These are phyloP conservation scores for Diaporthe eres DNA, from an alignment of 2,329 filamentous ascomycete species.

Conservation along the genomic window DNA sequence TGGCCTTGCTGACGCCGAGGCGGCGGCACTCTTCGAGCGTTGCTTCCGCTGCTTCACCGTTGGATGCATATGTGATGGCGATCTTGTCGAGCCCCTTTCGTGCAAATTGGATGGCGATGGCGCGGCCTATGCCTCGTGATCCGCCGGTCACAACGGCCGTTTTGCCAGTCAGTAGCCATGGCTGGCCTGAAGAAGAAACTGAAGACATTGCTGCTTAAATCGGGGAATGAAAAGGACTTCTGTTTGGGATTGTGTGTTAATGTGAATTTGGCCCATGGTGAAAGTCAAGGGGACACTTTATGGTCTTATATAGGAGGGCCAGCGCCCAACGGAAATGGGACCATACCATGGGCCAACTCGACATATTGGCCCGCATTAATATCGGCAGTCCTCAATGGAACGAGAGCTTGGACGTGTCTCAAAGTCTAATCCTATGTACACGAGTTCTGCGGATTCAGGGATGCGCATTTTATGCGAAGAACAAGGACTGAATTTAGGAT, in stretches of 20 bases:
- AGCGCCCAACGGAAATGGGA: background rate
- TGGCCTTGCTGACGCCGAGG: background rate
- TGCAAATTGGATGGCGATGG: slow-evolving; percentile 42
- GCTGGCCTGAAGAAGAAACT: background rate
- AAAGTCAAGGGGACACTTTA: background rate
- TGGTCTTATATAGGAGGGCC: background rate
- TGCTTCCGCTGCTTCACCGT: background rate
- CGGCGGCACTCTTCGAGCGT: background rate
- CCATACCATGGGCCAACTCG: background rate
- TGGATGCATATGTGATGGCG: background rate
- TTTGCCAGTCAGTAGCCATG: slow-evolving; percentile 43
- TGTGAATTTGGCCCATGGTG: background rate
- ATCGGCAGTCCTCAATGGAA: background rate
- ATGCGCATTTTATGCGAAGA: no score
- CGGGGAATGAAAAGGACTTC: background rate
- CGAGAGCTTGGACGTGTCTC: no score
- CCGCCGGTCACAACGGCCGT: slow-evolving; percentile 59
- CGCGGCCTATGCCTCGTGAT: slow-evolving; percentile 55
- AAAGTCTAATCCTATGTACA: background rate
- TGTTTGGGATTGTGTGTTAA: background rate
- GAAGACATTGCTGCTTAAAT: background rate
- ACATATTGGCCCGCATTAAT: background rate
- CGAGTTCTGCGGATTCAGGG: no score
- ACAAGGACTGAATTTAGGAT: no score
- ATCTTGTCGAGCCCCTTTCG: background rate